Evolutionary conservation across 2,329 filamentous ascomycete species (phyloP), one percentile per base, ranked within the genome.

Genomic region (Cyclaneusma minus): DNA sequence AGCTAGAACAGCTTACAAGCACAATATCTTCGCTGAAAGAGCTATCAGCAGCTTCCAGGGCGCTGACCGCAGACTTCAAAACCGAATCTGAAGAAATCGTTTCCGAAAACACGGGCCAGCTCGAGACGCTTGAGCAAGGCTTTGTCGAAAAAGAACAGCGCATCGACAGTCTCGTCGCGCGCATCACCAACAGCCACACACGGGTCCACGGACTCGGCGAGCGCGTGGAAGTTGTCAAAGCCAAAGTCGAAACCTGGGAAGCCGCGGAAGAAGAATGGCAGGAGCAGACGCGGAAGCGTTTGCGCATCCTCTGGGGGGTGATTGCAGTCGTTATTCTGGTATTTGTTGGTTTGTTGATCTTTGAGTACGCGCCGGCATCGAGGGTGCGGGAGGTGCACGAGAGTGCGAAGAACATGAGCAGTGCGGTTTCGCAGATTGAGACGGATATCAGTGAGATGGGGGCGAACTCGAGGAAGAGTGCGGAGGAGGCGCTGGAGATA

Each of bases 171-270:
- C 54, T 85, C 13, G 68, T 78, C 42, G 53, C 50, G 15, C 62
- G 78, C 19, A 66, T 87, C 16, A 53, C 62, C 28, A 48, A 51
- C 3, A 72, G 72, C 7, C 66, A 71, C 23, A 53, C 64, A 24
- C 68, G 62, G 37, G 69, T 78, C 18, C 56, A 63, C 26, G 50
- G 53, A 10, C 55, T 84, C 19, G 69, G 69, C 31, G 58, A 57
- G 22, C 60, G 79, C 25, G 66, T 87, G 3, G 69, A 75, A 27
- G 51, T 59, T 9, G 74, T 81, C 8, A 61, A 68, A 25, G 52
- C 62, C 29, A 60, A 68, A 6, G 68, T 85, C 9, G 73, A 79
- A 43, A 55, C 57, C 15, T 80, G 76, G 63, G 74, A 80, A 45
- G 60, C 58, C 29, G 62, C 66, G 2, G 78, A 84, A 48, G 58